Evolutionary conservation across 2,329 filamentous ascomycete species (phyloP).

Genomic region (Colletotrichum gigasporum): DNA sequence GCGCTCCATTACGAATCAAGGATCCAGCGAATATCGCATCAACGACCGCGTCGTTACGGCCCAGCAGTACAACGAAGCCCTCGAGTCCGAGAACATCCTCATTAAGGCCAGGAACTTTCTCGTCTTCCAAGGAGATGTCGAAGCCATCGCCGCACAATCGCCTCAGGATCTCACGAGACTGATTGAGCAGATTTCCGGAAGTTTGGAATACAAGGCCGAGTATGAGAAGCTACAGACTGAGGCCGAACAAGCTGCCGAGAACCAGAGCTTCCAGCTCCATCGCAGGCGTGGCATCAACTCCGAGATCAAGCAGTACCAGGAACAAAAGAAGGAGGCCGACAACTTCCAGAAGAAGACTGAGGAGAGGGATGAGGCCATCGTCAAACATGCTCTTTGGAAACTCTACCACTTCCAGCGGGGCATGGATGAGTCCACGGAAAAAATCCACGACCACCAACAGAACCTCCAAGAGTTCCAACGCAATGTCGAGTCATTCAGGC

Average conservation of each 20-base stretch:
- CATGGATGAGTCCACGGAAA: slow-evolving; percentile 89
- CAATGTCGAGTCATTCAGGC: slow-evolving; percentile 86
- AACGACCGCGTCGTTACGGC: slow-evolving; percentile 91
- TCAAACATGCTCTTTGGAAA: slow-evolving; percentile 96
- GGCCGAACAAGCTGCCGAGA: slow-evolving; percentile 86
- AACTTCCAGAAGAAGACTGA: slow-evolving; percentile 91
- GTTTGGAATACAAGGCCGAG: slow-evolving; percentile 91
- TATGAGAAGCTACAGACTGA: slow-evolving; percentile 92
- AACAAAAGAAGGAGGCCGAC: slow-evolving; percentile 95
- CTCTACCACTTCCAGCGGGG: slow-evolving; percentile 93
- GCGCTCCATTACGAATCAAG: slow-evolving; percentile 87
- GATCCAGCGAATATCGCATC: slow-evolving; percentile 95
- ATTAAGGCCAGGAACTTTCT: slow-evolving; percentile 99
- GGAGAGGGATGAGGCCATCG: slow-evolving; percentile 89
- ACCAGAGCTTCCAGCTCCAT: slow-evolving; percentile 88
- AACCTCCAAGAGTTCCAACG: slow-evolving; percentile 93
- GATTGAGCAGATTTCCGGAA: slow-evolving; percentile 98
- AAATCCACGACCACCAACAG: slow-evolving; percentile 93
- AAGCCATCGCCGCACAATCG: slow-evolving; percentile 94
- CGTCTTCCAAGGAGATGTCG: slow-evolving; percentile 97
- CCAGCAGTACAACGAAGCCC: slow-evolving; percentile 90
- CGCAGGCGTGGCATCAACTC: slow-evolving; percentile 94
- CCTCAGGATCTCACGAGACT: slow-evolving; percentile 92
- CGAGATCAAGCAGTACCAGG: slow-evolving; percentile 96
- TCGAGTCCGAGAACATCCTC: slow-evolving; percentile 94